A percentile compares a stretch with the other conserved stretches of the same genome.
Evolutionary conservation across 2,329 filamentous ascomycete species (phyloP).

Genomic region (Metarhizium humberi): DNA sequence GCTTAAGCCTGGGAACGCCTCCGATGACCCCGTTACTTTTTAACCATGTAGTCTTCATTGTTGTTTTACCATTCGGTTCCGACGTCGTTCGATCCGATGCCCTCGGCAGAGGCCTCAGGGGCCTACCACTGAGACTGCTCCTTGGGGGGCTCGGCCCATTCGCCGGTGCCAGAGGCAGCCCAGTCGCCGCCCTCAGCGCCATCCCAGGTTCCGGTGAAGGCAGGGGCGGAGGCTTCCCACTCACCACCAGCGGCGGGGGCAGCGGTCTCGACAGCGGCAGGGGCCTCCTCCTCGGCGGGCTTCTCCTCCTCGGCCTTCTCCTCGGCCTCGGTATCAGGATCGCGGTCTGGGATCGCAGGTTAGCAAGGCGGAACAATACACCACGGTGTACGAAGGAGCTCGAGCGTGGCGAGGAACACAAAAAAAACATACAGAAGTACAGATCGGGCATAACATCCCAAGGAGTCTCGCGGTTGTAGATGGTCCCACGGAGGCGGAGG

Average conservation of each 20-base stretch:
- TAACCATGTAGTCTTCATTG: neutral
- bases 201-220: constrained; percentile 55
- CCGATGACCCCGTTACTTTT: neutral
- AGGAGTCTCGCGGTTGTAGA: constrained; percentile 89
- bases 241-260: constrained; percentile 61
- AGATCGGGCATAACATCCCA: constrained; percentile 99
- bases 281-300: constrained; percentile 76
- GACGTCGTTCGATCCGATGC: constrained; percentile 5
- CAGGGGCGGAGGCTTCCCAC: constrained; percentile 76
- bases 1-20: constrained; percentile 3
- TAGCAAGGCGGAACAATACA: neutral
- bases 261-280: constrained; percentile 68
- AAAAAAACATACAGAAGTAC: constrained; percentile 73
- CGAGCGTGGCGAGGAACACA: neutral
- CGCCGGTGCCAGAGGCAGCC: constrained; percentile 52
- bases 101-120: constrained; percentile 10
- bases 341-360: constrained; percentile 56
- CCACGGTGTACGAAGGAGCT: neutral
- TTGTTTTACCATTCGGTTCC: constrained; percentile 9
- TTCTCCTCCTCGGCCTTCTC: constrained; percentile 95
- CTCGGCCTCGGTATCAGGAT: constrained; percentile 98
- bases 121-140: constrained; percentile 42
- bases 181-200: constrained; percentile 53
- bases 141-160: constrained; percentile 57
- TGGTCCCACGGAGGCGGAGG: constrained; percentile 94